A percentile compares a stretch with the other conserved stretches of the same genome.
Conservation (phyloP, 2,329 filamentous ascomycete species). For the Fusarium sororula region DNA sequence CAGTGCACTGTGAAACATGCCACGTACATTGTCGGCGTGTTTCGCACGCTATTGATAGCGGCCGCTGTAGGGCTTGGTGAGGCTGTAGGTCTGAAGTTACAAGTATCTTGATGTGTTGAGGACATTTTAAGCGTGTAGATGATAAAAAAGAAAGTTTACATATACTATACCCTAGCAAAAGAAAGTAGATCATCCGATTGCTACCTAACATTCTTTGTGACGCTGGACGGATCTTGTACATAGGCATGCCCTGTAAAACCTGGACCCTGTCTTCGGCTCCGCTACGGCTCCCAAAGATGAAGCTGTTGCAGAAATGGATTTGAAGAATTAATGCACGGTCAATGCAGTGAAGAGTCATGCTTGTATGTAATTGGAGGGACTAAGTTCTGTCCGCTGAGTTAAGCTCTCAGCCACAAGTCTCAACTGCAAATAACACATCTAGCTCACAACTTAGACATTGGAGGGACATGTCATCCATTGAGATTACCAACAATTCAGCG, state of each 20-base stretch:
- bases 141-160: not conserved
- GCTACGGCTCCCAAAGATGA: not conserved
- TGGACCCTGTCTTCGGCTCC: slow-evolving; percentile 1
- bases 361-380: not conserved
- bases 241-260: not conserved
- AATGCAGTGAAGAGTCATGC: not conserved
- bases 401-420: no score
- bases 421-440: no score
- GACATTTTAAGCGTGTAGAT: not conserved
- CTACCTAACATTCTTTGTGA: not conserved
- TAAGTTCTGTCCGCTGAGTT: no score
- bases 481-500: no score
- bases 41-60: not conserved
- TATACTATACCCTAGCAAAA: not conserved
- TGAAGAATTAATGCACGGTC: not conserved
- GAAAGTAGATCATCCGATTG: not conserved
- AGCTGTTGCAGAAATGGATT: not conserved
- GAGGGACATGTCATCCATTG: not conserved
- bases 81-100: not conserved
- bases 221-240: not conserved
- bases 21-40: not conserved
- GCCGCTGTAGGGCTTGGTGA: not conserved
- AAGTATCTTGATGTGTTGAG: not conserved
- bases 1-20: not conserved
- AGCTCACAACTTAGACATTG: no score